phyloP scores from a whole-genome alignment of 2,329 filamentous ascomycete species.

The Magnaporthiopsis incrustans region DNA sequence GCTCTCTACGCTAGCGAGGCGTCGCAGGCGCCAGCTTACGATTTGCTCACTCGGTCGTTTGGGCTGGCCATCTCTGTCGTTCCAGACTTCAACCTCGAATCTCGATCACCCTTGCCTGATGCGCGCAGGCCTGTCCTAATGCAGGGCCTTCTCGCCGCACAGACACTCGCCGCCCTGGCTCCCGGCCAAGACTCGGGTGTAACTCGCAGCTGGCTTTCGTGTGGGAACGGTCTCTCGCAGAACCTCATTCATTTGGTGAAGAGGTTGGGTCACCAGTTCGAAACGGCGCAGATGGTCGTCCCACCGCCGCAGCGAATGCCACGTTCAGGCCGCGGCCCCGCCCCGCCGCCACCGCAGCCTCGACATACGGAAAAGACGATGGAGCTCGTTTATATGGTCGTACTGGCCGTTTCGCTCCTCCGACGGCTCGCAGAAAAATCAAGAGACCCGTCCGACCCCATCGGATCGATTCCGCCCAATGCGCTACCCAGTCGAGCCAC shows the following conservation, averaged over 20 bases:
- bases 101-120: conserved; percentile 63
- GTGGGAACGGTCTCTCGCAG: conserved; percentile 74
- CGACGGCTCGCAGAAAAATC: conserved; percentile 61
- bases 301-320: neutral
- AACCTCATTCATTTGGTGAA: conserved; percentile 71
- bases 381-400: conserved; percentile 55
- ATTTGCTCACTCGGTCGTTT: conserved; percentile 81
- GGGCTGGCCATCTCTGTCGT: conserved; percentile 78
- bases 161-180: conserved; percentile 71
- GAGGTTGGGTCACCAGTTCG: conserved; percentile 58
- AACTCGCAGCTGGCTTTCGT: conserved; percentile 72
- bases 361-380: conserved; percentile 34
- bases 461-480: conserved; percentile 45
- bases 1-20: conserved; percentile 71
- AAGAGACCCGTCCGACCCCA: conserved; percentile 44
- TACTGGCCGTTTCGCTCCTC: conserved; percentile 60
- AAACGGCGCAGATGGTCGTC: conserved; percentile 18
- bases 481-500: conserved; percentile 60
- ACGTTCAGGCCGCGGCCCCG: neutral
- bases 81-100: conserved; percentile 53
- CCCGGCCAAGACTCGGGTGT: conserved; percentile 58
- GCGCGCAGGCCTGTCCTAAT: conserved; percentile 81
- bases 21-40: conserved; percentile 55
- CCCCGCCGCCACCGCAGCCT: conserved; percentile 15
- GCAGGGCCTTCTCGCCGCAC: conserved; percentile 84